Conservation (phyloP, 2,329 filamentous ascomycete genomes). For the Aaosphaeria arxii region DNA sequence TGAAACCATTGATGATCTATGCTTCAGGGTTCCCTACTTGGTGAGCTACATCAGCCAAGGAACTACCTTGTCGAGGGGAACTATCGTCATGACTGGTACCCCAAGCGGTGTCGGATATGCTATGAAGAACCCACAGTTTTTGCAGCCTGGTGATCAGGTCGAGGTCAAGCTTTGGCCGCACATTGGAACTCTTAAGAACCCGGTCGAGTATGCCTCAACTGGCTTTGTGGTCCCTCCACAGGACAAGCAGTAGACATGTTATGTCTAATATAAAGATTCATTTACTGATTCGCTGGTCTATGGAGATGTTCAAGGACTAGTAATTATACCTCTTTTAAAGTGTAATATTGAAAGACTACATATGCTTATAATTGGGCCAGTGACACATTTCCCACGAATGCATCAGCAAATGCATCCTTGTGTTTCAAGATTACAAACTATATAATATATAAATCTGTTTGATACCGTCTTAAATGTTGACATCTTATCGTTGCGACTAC, state of each 20-base stretch:
- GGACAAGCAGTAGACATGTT: background rate
- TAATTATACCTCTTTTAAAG: too few species aligned
- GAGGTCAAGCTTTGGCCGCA: slow-evolving; percentile 27
- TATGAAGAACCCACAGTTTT: slow-evolving; percentile 36
- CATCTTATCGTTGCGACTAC: too few species aligned
- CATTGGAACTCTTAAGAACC: slow-evolving; percentile 32
- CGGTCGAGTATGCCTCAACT: slow-evolving; percentile 24
- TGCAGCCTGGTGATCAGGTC: slow-evolving; percentile 32
- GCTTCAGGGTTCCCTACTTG: slow-evolving; percentile 46
- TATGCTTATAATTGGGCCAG: too few species aligned
- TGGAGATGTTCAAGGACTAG: too few species aligned
- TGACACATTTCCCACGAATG: too few species aligned
- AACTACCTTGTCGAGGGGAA: slow-evolving; percentile 46
- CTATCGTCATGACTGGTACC: slow-evolving; percentile 52
- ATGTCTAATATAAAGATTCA: too few species aligned
- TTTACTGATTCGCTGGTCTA: too few species aligned
- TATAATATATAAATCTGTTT: too few species aligned
- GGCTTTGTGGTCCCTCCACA: background rate
- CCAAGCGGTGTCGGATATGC: slow-evolving; percentile 41
- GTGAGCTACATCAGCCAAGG: slow-evolving; percentile 48
- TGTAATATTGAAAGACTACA: too few species aligned
- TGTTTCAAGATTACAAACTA: too few species aligned
- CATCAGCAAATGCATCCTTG: too few species aligned
- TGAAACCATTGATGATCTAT: slow-evolving; percentile 47
- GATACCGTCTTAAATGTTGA: too few species aligned